These are phyloP conservation scores for Aspergillus bertholletiae DNA, from an alignment of 495 filamentous ascomycete species.

Conservation along the genomic window DNA sequence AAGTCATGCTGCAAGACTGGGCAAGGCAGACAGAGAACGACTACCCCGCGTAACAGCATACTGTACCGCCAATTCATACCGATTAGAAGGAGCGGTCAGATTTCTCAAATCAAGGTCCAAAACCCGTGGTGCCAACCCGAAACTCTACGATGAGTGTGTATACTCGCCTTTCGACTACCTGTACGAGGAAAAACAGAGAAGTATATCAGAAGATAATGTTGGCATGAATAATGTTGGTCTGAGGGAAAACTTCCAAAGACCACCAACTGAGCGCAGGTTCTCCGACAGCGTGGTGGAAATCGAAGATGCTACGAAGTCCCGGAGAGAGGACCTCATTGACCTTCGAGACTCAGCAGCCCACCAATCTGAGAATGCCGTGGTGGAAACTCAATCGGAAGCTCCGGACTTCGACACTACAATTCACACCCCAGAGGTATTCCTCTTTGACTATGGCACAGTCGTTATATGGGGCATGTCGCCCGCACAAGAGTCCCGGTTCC, in stretches of 20 bases:
- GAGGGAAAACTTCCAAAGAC: conserved; percentile 26
- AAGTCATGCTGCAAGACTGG: conserved; percentile 86
- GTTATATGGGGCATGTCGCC: conserved; percentile 99
- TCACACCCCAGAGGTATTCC: conserved; percentile 88
- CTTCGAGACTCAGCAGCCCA: conserved; percentile 37
- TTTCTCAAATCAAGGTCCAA: conserved; percentile 81
- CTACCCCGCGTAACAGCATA: conserved; percentile 93
- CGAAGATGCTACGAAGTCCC: conserved; percentile 44
- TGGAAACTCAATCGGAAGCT: conserved; percentile 19
- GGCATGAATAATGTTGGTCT: conserved; percentile 17
- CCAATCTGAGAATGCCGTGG: conserved; percentile 24
- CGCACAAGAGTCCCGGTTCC: conserved; percentile 77
- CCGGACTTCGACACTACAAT: conserved; percentile 60
- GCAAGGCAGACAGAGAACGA: conserved; percentile 85
- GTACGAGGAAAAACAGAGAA: conserved; percentile 39
- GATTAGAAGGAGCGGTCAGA: conserved; percentile 79
- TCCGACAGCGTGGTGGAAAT: conserved; percentile 61
- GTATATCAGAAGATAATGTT: conserved; percentile 21
- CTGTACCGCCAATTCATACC: conserved; percentile 87
- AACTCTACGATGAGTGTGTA: conserved; percentile 93
- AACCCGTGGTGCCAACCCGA: conserved; percentile 74
- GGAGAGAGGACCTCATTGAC: conserved; percentile 54
- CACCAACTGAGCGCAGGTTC: conserved; percentile 56
- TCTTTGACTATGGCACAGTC: conserved; percentile 98
- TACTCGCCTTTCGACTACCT: conserved; percentile 87